These are phyloP conservation scores for Yarrowia hollandica DNA, from an alignment of 805 yeast species.

Conservation along the genomic window DNA sequence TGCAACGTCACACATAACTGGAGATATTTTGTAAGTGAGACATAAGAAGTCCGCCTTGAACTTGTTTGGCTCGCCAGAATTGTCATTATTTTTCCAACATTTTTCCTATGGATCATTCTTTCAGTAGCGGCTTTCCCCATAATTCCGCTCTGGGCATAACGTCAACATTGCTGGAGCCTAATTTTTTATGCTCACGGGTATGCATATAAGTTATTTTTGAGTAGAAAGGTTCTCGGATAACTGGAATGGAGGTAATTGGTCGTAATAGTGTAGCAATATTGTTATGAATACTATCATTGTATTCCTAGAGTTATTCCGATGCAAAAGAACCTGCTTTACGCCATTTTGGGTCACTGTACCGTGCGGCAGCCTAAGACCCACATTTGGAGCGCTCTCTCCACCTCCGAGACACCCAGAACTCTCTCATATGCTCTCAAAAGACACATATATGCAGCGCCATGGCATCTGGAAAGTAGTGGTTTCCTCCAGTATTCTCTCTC, in stretches of 20 bases:
- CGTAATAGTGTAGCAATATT: background rate
- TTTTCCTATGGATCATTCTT: background rate
- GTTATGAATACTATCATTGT: no score
- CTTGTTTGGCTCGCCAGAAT: background rate
- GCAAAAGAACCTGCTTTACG: background rate
- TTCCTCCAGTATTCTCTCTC: background rate
- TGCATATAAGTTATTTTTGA: background rate
- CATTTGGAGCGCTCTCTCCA: no score
- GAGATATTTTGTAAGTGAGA: background rate
- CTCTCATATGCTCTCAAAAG: constrained; percentile 12
- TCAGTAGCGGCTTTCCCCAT: background rate
- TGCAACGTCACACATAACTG: background rate
- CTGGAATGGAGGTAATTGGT: background rate
- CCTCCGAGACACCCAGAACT: constrained; percentile 35
- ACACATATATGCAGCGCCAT: constrained; percentile 20
- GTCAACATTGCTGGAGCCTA: constrained; percentile 10
- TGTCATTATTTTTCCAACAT: background rate
- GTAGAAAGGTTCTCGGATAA: background rate
- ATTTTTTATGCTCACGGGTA: constrained; percentile 3
- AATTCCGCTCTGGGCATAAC: constrained; percentile 12
- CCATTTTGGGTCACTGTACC: background rate
- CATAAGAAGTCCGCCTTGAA: background rate
- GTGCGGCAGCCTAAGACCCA: no score
- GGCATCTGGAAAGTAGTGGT: constrained; percentile 1
- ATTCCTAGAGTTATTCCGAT: background rate